These are phyloP conservation scores for Rhizopus arrhizus DNA, from an alignment of 371 early-diverging fungal genomes.

Conservation along the genomic window DNA sequence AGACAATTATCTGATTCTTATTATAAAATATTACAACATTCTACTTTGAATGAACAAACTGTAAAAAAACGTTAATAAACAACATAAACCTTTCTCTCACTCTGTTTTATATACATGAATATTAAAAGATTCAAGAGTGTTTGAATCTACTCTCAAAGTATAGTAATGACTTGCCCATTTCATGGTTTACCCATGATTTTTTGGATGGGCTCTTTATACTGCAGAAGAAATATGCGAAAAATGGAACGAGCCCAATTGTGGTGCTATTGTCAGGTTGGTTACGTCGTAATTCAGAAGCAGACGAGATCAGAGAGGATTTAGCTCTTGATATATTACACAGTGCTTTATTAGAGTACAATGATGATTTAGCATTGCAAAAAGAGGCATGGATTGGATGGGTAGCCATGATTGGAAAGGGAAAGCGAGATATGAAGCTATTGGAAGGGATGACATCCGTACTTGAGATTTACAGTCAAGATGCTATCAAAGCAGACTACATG, in stretches of 20 bases:
- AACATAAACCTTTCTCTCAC: neutral
- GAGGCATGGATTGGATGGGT: conserved; percentile 47
- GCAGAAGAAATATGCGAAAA: conserved; percentile 6
- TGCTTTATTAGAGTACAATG: neutral
- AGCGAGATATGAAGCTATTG: conserved; percentile 24
- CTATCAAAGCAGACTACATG: conserved; percentile 14
- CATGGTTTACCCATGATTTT: conserved; percentile 47
- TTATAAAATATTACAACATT: conserved; percentile 34
- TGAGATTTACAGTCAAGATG: conserved; percentile 7
- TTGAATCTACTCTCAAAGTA: conserved; percentile 39
- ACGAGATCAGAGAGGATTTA: neutral
- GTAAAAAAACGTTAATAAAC: conserved; percentile 16
- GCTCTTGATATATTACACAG: neutral
- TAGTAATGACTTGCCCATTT: conserved; percentile 45
- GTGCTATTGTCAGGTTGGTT: conserved; percentile 40
- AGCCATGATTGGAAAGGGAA: conserved; percentile 30
- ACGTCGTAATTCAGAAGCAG: conserved; percentile 22
- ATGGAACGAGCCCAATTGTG: conserved; percentile 22
- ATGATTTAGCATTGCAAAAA: conserved; percentile 18
- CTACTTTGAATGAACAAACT: conserved; percentile 18
- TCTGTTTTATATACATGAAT: neutral
- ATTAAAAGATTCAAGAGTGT: conserved; percentile 29
- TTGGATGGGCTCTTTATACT: conserved; percentile 26
- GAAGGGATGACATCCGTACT: conserved; percentile 28
- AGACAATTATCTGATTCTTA: conserved; percentile 44